phyloP scores from a whole-genome alignment of 2,329 filamentous ascomycete genomes.

The Penicillium sp. region DNA sequence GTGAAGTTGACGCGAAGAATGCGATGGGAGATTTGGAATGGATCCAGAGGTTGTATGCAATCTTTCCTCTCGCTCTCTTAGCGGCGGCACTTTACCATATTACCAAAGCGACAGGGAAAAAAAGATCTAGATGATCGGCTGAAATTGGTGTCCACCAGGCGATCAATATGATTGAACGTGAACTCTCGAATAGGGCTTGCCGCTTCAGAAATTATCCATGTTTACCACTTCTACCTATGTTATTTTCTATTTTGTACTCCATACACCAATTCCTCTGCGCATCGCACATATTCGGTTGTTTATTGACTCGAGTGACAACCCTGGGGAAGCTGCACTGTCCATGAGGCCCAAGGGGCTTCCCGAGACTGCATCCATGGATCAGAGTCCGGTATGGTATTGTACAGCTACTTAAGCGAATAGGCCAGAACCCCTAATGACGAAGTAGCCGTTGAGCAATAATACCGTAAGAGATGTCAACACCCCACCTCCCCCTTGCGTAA shows the following conservation, averaged over 20 bases:
- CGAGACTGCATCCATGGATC: constrained; percentile 4
- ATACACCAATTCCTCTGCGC: not conserved
- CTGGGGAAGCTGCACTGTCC: not conserved
- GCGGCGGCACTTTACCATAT: constrained; percentile 11
- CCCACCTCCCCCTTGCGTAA: constrained; percentile 1
- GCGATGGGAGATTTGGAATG: constrained; percentile 10
- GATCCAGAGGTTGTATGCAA: constrained; percentile 7
- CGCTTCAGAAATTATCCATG: no score
- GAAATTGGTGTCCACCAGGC: constrained; percentile 15
- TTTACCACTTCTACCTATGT: no score
- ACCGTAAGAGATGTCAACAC: not conserved
- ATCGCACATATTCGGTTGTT: not conserved
- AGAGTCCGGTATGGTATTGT: not conserved
- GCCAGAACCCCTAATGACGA: no score
- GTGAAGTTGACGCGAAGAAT: constrained; percentile 14
- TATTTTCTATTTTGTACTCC: not conserved
- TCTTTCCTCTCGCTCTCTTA: constrained; percentile 4
- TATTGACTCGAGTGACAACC: not conserved
- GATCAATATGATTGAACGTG: constrained; percentile 10
- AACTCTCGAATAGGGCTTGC: no score
- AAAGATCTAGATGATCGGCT: constrained; percentile 24
- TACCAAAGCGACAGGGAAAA: constrained; percentile 1
- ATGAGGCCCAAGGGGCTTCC: constrained; percentile 2
- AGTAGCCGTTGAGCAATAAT: not conserved
- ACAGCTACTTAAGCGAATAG: not conserved